Evolutionary conservation across 192 early-diverging fungal genomes (phyloP), one percentile per base, ranked within the genome.

Genomic region (Cetraspora pellucida): DNA sequence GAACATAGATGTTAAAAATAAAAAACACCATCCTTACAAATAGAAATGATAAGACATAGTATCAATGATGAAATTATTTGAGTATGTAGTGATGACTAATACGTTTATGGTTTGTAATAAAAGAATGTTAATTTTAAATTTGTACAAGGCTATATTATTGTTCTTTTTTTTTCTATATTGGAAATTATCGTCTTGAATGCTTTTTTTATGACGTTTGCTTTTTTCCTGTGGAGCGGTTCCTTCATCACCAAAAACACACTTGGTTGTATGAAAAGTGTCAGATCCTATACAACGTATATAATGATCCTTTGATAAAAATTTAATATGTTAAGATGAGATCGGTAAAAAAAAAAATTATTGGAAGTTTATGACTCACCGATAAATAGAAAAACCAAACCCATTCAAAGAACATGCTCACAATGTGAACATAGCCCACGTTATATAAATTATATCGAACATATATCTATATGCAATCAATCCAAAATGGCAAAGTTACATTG

Each of bases 391-490:
- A 87, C 89, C 83, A 90, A 72, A 82, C 79, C 76, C 87, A 85
- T 52, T 79, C 78, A 59, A 86, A 91, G 27, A 90, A 83, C 23
- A 89, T 89, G 27, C 89, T 89, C 10, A 83, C 82, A 46, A 90
- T 77, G 79, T 93, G 91, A 45, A 91, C 91, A n/a, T n/a, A 70
- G 90, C 87, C 93, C 93, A 94, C 21, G 91, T 90, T 44, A 95
- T 84, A 64, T 95, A 95, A 64, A 95, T 91, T 60, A 93, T 88
- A 71, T 95, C 94, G 79, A 94, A 95, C 81, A 91, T 90, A 72
- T 94, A 94, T 44, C 91, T 92, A 85, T 7, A 37, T 37, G 77
- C 77, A 77, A 64, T 54, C 84, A 50, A 47, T 79, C 81, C 0
- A 52, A 72, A 60, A 78, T 10, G 77, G 45, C 54, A 78, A 59